phyloP scores from a whole-genome alignment of 257 asterid genomes.

The Salvia rosmarinus region DNA sequence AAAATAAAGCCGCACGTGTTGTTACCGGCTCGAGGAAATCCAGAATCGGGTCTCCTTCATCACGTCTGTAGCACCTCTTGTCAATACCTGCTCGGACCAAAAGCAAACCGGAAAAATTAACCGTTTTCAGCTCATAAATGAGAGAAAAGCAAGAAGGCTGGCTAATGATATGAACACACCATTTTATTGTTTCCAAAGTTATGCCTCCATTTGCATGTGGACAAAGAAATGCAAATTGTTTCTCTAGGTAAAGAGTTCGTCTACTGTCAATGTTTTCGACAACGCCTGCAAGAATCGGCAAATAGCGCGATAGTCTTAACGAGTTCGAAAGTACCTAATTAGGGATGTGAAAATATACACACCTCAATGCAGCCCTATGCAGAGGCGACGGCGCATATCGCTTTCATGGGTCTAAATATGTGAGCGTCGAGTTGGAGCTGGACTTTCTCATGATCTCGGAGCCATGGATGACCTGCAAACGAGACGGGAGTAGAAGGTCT shows the following conservation, averaged over 20 bases:
- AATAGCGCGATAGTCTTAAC: neutral
- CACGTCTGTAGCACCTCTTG: conserved; percentile 53
- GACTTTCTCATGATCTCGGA: conserved; percentile 42
- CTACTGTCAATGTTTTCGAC: conserved; percentile 35
- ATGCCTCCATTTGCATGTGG: conserved; percentile 45
- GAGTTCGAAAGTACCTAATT: neutral
- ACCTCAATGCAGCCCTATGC: conserved; percentile 79
- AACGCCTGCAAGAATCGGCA: conserved; percentile 38
- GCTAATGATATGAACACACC: conserved; percentile 27
- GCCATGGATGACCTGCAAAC: conserved; percentile 78
- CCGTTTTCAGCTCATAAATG: neutral
- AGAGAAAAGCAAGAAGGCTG: neutral
- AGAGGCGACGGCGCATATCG: conserved; percentile 64
- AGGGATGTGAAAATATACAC: neutral
- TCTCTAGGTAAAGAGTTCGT: conserved; percentile 41
- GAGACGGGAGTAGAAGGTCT: neutral
- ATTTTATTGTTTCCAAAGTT: conserved; percentile 40
- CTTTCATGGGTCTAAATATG: conserved; percentile 61
- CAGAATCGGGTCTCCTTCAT: conserved; percentile 57
- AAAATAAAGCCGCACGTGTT: neutral
- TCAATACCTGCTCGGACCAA: conserved; percentile 51
- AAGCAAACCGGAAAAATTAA: too few species aligned
- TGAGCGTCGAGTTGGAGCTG: conserved; percentile 53
- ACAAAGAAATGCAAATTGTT: conserved; percentile 39
- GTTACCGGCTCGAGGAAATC: conserved; percentile 64